Evolutionary conservation across 2,329 filamentous ascomycete genomes (phyloP), one percentile per base, ranked within the genome.

Genomic region (Orbilia brochopaga): DNA sequence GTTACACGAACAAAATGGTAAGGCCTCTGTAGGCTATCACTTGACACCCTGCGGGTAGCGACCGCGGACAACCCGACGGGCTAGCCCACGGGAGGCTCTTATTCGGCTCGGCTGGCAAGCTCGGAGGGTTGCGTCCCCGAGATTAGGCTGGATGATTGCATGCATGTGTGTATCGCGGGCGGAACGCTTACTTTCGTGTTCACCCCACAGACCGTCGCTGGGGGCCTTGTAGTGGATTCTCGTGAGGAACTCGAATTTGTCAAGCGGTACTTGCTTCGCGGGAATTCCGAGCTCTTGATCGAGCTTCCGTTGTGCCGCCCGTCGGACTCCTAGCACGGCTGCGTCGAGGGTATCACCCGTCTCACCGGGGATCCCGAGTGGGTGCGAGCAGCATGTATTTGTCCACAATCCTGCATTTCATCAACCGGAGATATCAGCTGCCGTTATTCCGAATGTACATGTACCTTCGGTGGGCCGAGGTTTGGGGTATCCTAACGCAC

Each of bases 331-430:
- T 76, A 86, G 83, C 65, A 97, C 83, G 3, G 92, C 90, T 75
- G 91, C 90, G 55, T 88, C 85, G 48, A 99, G 84, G 75, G 89
- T 89, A 32, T 87, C 85, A 74, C 94, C 94, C 24, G 91, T 96
- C 86, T 99, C 94, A 75, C 89, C 89, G 7, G 94, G 90, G 75
- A 97, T 90, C 62, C 91, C 90, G 73, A 99, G 85, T 3, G 94
- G 94, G 81, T 99, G 94, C 42, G 94, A 99, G 84, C 94, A 99
- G 85, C 94, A 99, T 32, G 94, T 99, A 82, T 99, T 99, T 74
- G 94, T 99, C 94, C 94, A 99, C 89, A 97, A 92, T 79, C 96
- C 91, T 77, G 15, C 19, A 40, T 15, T n/a, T 59, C 35, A 52
- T 7, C 6, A 60, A 17, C 42, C 15, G 30, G 21, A 50, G 2